A percentile compares a stretch with the other conserved stretches of the same genome.
Conservation (phyloP, 2,329 filamentous ascomycete genomes). For the Huntiella bhutanensis region DNA sequence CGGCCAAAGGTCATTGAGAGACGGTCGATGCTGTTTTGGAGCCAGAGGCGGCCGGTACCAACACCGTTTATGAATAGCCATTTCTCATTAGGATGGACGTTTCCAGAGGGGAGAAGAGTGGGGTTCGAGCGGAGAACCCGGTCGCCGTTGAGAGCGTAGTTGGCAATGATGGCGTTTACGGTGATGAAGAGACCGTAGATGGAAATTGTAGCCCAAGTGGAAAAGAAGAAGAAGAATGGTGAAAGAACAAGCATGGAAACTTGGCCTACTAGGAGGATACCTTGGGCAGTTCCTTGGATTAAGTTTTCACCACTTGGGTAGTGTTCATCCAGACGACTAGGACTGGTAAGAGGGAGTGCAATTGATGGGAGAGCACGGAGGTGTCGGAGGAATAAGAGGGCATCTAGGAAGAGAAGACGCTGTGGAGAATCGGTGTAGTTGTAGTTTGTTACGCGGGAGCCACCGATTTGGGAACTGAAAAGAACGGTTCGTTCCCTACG, state of each 20-base stretch:
- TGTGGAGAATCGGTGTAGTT: constrained; percentile 38
- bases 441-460: constrained; percentile 38
- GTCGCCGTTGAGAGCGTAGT: constrained; percentile 27
- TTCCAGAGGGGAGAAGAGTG: constrained; percentile 28
- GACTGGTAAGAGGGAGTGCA: constrained; percentile 35
- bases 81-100: constrained; percentile 41
- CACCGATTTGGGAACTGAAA: constrained; percentile 40
- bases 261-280: constrained; percentile 40
- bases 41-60: constrained; percentile 42
- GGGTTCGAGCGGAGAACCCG: constrained; percentile 32
- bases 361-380: constrained; percentile 41
- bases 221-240: constrained; percentile 25
- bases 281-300: constrained; percentile 36
- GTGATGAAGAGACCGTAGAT: constrained; percentile 26
- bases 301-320: constrained; percentile 38
- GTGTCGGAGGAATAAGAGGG: constrained; percentile 22
- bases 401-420: constrained; percentile 22
- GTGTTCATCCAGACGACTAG: constrained; percentile 43
- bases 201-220: constrained; percentile 27
- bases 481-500: constrained; percentile 24
- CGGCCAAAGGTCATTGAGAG: constrained; percentile 54
- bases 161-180: constrained; percentile 32
- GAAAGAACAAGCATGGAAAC: constrained; percentile 41
- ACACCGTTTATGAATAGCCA: constrained; percentile 74
- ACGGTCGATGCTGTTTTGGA: constrained; percentile 51